These are phyloP conservation scores for Leccinum subrobustum DNA, from an alignment of 1,284 basidiomycete genomes.

Conservation along the genomic window DNA sequence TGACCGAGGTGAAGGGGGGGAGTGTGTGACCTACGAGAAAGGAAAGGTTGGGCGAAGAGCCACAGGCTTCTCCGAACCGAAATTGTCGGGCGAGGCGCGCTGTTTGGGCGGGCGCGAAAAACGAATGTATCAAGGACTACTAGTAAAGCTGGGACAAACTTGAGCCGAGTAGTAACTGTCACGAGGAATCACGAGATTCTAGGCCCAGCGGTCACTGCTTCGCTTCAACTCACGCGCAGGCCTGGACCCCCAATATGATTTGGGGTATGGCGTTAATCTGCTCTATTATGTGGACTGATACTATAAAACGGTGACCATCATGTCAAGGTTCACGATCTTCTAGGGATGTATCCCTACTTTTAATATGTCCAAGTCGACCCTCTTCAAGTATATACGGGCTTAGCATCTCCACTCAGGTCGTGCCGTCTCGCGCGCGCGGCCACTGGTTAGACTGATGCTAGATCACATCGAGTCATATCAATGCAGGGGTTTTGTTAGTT, in stretches of 20 bases:
- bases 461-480: constrained; percentile 28
- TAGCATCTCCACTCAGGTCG: constrained; percentile 19
- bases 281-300: not conserved
- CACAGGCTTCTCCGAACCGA: too few species aligned
- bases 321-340: constrained; percentile 20
- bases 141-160: too few species aligned
- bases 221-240: too few species aligned
- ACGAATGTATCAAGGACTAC: too few species aligned
- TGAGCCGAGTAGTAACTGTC: too few species aligned
- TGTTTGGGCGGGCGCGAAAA: too few species aligned
- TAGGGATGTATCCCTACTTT: constrained; percentile 18
- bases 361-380: constrained; percentile 31
- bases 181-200: too few species aligned
- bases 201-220: too few species aligned
- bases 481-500: constrained; percentile 42
- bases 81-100: too few species aligned
- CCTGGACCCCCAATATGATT: not conserved
- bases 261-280: not conserved
- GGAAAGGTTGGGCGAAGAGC: too few species aligned
- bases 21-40: too few species aligned
- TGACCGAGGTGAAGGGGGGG: too few species aligned
- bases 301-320: not conserved
- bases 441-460: constrained; percentile 32
- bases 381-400: constrained; percentile 23
- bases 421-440: constrained; percentile 22